These are phyloP conservation scores for Verruconis gallopava DNA, from an alignment of 2,329 filamentous ascomycete genomes.

Conservation along the genomic window DNA sequence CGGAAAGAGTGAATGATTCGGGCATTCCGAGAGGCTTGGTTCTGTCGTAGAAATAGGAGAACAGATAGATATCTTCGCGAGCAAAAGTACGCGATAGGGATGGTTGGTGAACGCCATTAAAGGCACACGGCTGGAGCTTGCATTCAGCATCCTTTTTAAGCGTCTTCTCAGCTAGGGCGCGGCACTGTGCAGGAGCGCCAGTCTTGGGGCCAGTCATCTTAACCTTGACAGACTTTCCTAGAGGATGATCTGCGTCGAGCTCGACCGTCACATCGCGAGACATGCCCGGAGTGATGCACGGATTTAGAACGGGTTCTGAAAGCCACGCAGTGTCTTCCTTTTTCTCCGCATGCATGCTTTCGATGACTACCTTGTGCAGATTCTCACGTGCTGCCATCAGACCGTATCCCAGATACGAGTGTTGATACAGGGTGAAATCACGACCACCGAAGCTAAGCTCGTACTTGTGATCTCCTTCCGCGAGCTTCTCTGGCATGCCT, in stretches of 20 bases:
- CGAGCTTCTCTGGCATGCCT: slow-evolving; percentile 74
- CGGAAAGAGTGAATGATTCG: slow-evolving; percentile 85
- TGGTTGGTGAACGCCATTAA: slow-evolving; percentile 94
- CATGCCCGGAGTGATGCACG: slow-evolving; percentile 76
- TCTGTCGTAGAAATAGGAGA: slow-evolving; percentile 97
- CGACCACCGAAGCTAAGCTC: slow-evolving; percentile 79
- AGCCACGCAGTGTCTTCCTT: slow-evolving; percentile 47
- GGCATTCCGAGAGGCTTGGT: slow-evolving; percentile 92
- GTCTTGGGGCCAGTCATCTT: slow-evolving; percentile 78
- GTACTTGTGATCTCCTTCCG: slow-evolving; percentile 93
- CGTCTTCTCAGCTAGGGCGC: slow-evolving; percentile 78
- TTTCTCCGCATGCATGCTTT: slow-evolving; percentile 54
- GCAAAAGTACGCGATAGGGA: slow-evolving; percentile 84
- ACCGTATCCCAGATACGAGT: slow-evolving; percentile 94
- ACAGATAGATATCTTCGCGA: slow-evolving; percentile 84
- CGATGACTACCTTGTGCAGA: slow-evolving; percentile 63
- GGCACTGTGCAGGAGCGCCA: slow-evolving; percentile 73
- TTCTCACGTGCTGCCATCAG: slow-evolving; percentile 88
- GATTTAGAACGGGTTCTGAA: slow-evolving; percentile 59
- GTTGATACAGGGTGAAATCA: slow-evolving; percentile 88
- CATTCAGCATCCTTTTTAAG: slow-evolving; percentile 77
- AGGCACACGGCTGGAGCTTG: slow-evolving; percentile 81
- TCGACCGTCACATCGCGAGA: slow-evolving; percentile 59
- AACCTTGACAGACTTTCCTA: slow-evolving; percentile 53
- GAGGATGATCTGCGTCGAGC: slow-evolving; percentile 50